Percentiles rank a stretch among this genome's conserved stretches.
phyloP scores from a whole-genome alignment of 176 grass and related monocot genomes.

The Zizania latifolia region DNA sequence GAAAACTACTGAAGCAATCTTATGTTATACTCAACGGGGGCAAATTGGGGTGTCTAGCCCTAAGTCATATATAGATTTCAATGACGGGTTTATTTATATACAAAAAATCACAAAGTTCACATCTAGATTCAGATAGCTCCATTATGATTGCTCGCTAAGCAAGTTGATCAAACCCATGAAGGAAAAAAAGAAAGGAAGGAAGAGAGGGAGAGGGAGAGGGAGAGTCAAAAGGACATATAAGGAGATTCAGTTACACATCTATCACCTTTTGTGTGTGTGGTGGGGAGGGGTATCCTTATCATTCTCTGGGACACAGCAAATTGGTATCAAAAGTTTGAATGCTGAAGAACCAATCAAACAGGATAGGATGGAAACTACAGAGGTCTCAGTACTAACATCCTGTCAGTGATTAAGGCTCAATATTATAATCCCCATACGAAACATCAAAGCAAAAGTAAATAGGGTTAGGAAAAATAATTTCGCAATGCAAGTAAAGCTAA shows the following conservation, averaged over 20 bases:
- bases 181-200: background rate
- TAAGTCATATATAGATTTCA: background rate
- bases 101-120: background rate
- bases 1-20: background rate
- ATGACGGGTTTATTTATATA: slow-evolving; percentile 7
- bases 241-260: slow-evolving; percentile 28
- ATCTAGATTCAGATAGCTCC: background rate
- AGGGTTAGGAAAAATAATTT: background rate
- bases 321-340: slow-evolving; percentile 11
- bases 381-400: background rate
- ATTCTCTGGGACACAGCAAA: slow-evolving; percentile 36
- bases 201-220: too few relatives aligned
- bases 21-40: background rate
- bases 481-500: background rate
- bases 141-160: background rate
- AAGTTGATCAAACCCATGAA: background rate
- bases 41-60: background rate
- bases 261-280: slow-evolving; percentile 14
- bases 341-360: background rate
- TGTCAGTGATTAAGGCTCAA: background rate
- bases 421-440: background rate
- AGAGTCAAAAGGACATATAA: slow-evolving; percentile 18
- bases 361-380: background rate
- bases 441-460: background rate
- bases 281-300: slow-evolving; percentile 11